These are phyloP conservation scores for Teunomyces lycoperdinae DNA, from an alignment of 805 yeast species.

Conservation along the genomic window DNA sequence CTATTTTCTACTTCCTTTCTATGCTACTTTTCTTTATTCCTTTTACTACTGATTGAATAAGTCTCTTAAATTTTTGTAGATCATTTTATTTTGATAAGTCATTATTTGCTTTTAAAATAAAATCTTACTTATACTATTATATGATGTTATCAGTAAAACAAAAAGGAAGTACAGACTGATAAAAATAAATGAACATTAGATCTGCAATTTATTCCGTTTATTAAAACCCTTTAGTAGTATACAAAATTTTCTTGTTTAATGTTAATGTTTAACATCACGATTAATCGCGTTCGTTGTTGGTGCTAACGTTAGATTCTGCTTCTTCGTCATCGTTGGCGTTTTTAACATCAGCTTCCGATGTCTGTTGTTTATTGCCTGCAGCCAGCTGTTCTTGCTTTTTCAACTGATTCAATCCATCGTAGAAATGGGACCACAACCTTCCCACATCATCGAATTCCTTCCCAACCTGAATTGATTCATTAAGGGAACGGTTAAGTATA, in stretches of 20 bases:
- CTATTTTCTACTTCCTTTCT: constrained; percentile 3
- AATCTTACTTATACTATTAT: neutral
- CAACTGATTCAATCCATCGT: constrained; percentile 35
- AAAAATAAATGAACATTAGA: neutral
- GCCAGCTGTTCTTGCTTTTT: neutral
- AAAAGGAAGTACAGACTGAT: neutral
- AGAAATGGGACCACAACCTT: constrained; percentile 66
- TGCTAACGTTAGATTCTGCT: neutral
- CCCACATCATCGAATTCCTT: constrained; percentile 73
- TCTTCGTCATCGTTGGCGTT: neutral
- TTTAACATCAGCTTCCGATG: neutral
- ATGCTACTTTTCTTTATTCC: constrained; percentile 2
- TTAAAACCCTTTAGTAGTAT: neutral
- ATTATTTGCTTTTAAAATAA: constrained; percentile 2
- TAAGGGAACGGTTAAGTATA: constrained; percentile 63
- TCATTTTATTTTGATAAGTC: constrained; percentile 2
- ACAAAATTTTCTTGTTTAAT: neutral
- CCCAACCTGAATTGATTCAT: constrained; percentile 68
- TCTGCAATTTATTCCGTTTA: neutral
- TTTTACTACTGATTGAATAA: constrained; percentile 3
- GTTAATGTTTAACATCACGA: neutral
- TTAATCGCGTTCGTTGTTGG: neutral
- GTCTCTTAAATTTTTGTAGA: constrained; percentile 3
- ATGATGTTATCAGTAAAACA: constrained; percentile 1
- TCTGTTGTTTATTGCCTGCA: neutral